Conservation (phyloP, 179 eudicot genomes). For the Spinacia oleracea region DNA sequence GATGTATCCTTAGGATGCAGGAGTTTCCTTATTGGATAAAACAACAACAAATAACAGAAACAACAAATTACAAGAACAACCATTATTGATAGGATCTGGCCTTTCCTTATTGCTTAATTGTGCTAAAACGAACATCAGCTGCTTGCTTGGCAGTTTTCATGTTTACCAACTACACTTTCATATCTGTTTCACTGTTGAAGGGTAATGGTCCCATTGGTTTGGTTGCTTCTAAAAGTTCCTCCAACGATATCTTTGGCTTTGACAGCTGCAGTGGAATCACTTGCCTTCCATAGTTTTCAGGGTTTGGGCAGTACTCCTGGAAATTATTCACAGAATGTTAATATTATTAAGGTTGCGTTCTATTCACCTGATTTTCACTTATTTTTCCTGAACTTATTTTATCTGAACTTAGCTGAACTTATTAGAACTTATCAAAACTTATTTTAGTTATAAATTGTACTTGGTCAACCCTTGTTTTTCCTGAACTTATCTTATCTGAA, state of each 20-base stretch:
- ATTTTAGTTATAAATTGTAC: too few relatives aligned
- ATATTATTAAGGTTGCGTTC: too few relatives aligned
- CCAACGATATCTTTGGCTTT: constrained; percentile 59
- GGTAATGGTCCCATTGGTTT: constrained; percentile 59
- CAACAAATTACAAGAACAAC: neutral
- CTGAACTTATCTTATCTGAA: too few relatives aligned
- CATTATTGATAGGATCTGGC: neutral
- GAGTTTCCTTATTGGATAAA: neutral
- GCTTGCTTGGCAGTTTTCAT: neutral
- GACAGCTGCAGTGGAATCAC: constrained; percentile 50
- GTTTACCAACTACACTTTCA: constrained; percentile 41
- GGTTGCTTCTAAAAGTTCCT: constrained; percentile 62
- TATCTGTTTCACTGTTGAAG: constrained; percentile 66
- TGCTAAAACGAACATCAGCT: neutral
- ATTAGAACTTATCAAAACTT: too few relatives aligned
- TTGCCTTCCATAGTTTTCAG: constrained; percentile 39
- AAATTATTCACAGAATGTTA: neutral
- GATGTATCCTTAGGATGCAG: neutral
- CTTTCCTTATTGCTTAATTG: neutral
- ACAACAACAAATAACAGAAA: neutral
- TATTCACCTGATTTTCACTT: too few relatives aligned
- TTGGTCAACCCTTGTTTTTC: too few relatives aligned
- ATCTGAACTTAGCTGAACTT: too few relatives aligned
- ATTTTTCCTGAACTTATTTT: neutral
- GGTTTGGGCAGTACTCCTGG: constrained; percentile 58